These are phyloP conservation scores for Meyerozyma guilliermondii DNA, from an alignment of 1,139 yeast genomes.

Conservation along the genomic window DNA sequence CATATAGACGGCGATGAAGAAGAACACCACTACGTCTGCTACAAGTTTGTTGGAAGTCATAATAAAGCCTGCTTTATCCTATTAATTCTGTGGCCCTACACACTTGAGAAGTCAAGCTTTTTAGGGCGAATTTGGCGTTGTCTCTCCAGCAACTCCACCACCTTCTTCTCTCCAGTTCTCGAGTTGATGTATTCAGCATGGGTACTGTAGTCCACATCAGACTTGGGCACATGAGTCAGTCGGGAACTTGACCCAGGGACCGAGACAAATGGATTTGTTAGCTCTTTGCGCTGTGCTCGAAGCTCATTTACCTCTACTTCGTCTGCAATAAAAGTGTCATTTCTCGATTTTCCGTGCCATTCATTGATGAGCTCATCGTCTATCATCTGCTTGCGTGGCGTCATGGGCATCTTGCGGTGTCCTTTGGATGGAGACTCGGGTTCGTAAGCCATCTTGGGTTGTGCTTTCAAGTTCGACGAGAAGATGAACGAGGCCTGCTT, in stretches of 20 bases:
- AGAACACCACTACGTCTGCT: too few relatives aligned
- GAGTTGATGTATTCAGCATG: constrained; percentile 36
- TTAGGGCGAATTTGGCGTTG: constrained; percentile 38
- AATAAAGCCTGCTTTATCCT: constrained; percentile 3
- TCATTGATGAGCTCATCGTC: constrained; percentile 27
- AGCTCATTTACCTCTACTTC: constrained; percentile 20
- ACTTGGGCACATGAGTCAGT: neutral
- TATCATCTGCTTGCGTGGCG: constrained; percentile 35
- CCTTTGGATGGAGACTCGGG: constrained; percentile 2
- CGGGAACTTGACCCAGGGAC: neutral
- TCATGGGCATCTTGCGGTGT: constrained; percentile 10
- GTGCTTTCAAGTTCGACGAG: neutral
- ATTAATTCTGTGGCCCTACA: neutral
- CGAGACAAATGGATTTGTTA: constrained; percentile 18
- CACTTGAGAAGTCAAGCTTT: constrained; percentile 28
- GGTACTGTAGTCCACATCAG: constrained; percentile 26
- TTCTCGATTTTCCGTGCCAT: constrained; percentile 34
- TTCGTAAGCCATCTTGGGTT: neutral
- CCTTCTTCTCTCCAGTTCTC: constrained; percentile 33
- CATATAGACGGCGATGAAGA: constrained; percentile 13
- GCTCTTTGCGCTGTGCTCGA: constrained; percentile 3
- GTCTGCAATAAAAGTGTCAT: constrained; percentile 22
- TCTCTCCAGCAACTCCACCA: constrained; percentile 28
- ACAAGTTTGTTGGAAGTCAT: neutral
- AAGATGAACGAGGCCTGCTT: constrained; percentile 2